phyloP scores from a whole-genome alignment of 805 yeast genomes.

The Ogataea salicorniae region DNA sequence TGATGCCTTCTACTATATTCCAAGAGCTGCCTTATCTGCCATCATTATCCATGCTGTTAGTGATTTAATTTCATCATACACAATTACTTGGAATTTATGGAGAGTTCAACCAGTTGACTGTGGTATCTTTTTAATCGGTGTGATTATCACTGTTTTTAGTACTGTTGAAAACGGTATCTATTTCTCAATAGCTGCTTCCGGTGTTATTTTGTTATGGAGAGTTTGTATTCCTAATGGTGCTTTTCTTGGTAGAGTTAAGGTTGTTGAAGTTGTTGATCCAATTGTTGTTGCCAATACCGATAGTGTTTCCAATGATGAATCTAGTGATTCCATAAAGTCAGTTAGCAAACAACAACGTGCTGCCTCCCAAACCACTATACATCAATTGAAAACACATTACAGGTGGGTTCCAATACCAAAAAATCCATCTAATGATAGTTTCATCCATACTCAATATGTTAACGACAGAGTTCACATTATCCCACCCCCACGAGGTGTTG shows the following conservation, averaged over 20 bases:
- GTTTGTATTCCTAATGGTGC: constrained; percentile 76
- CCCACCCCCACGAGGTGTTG: constrained; percentile 88
- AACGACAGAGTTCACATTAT: constrained; percentile 54
- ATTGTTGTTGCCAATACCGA: constrained; percentile 26
- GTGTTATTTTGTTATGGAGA: constrained; percentile 66
- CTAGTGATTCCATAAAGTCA: background rate
- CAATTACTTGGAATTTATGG: constrained; percentile 66
- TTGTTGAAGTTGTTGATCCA: constrained; percentile 69
- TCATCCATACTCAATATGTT: constrained; percentile 31
- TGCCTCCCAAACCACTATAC: background rate
- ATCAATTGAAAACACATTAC: constrained; percentile 16
- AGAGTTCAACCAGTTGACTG: constrained; percentile 68
- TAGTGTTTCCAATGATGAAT: background rate
- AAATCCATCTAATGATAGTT: constrained; percentile 16
- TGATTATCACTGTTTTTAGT: constrained; percentile 69
- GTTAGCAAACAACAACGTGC: background rate
- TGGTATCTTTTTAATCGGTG: constrained; percentile 66
- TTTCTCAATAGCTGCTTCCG: constrained; percentile 83
- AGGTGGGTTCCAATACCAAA: constrained; percentile 66
- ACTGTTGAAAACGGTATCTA: constrained; percentile 86
- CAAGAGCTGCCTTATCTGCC: constrained; percentile 82
- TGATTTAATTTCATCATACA: constrained; percentile 71
- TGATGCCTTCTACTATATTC: constrained; percentile 79
- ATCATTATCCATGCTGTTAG: constrained; percentile 91
- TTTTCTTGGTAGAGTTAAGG: constrained; percentile 73